These are phyloP conservation scores for Murraya paniculata DNA, from an alignment of 345 rosid genomes.

Conservation along the genomic window DNA sequence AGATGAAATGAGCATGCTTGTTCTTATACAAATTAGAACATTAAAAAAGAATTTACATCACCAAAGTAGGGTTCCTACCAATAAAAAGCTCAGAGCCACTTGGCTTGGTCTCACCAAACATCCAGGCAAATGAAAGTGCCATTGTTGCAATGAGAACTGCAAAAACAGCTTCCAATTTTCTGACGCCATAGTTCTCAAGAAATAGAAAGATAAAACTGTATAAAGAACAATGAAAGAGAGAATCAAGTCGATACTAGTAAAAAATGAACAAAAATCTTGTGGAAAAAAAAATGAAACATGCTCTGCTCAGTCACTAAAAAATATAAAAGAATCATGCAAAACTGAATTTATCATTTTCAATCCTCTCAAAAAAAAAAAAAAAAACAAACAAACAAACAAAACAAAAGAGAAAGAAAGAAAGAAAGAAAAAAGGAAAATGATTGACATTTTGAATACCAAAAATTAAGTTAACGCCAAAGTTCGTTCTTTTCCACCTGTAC, in stretches of 20 bases:
- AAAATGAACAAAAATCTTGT: neutral
- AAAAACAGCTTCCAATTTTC: constrained; percentile 89
- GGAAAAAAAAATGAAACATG: neutral
- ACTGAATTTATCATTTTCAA: neutral
- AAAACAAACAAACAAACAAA: too few species aligned
- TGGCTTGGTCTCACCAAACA: constrained; percentile 92
- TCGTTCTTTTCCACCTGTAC: neutral
- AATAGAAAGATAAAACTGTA: constrained; percentile 83
- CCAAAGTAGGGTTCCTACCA: constrained; percentile 38
- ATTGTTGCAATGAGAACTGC: constrained; percentile 77
- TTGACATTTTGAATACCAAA: neutral
- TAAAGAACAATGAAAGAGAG: constrained; percentile 15
- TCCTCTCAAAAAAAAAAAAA: neutral
- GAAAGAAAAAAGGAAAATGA: too few species aligned
- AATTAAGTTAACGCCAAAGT: neutral
- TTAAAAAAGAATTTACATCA: neutral
- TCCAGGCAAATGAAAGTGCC: constrained; percentile 92
- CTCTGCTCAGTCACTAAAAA: neutral
- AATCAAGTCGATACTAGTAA: neutral
- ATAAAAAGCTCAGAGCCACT: constrained; percentile 69
- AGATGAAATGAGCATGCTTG: neutral
- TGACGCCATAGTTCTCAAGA: constrained; percentile 92
- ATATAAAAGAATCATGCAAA: neutral
- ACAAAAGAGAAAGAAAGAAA: too few species aligned
- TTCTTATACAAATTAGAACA: neutral